Evolutionary conservation across 148 eudicot species (phyloP), one percentile per base, ranked within the genome.

Genomic region (Amaranthus palmeri): DNA sequence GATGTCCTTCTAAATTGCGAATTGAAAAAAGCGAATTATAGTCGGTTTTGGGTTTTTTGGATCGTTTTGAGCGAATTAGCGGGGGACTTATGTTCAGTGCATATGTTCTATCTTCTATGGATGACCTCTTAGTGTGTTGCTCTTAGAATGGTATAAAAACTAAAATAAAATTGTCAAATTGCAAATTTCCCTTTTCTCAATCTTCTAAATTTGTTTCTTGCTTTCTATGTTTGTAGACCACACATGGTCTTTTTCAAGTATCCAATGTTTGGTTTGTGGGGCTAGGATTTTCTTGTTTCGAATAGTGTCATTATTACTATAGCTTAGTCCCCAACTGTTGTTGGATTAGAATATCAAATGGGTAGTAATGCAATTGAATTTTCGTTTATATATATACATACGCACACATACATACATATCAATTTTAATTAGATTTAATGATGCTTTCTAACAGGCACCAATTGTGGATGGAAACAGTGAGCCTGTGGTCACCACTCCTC

Each of bases 381-480:
- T 25, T 25, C 36, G 1, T 25, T 25, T 25, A 2, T 25, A 25
- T 25, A 25, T 25, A 25, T 25, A 25, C 1, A 25, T 25, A 25
- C 36, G 2, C 36, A 25, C 36, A 25, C 36, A 25, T 25, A 25
- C 36, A 25, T 25, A 25, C 36, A 25, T 2, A 25, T 25, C 1
- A 25, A 25, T 25, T 25, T 25, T 25, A 25, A 25, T 25, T 67
- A 10, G n/a, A 61, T 61, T 54, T 44, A 36, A 51, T 64, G 43
- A 54, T 36, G 55, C 54, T 61, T 44, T 78, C 64, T 65, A 76
- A 67, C 82, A 93, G 98, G 83, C 87, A 65, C 72, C 92, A 13
- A 78, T 71, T 9, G 74, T 79, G 67, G 98, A 88, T 83, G 87
- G 83, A 82, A 89, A 89, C 79, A 85, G 91, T 73, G 98, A 87